Conservation (phyloP, 139 green algal species). For the Ulvella scutata region DNA sequence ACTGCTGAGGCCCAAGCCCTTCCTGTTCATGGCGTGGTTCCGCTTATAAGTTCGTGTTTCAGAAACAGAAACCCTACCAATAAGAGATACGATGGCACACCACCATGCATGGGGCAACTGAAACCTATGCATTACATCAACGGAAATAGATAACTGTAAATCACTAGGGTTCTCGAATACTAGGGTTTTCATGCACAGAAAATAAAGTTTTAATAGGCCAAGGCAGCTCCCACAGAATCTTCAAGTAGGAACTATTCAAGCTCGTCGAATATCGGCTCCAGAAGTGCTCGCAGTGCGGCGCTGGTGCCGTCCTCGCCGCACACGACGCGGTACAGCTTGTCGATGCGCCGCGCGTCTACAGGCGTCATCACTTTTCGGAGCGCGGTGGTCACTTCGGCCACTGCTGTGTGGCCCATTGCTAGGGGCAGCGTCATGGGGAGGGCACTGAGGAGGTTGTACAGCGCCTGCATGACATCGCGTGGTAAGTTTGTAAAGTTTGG, state of each 20-base stretch:
- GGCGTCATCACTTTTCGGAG: neutral
- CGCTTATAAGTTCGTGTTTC: too few relatives aligned
- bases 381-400: neutral
- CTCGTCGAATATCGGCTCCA: neutral
- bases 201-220: too few relatives aligned
- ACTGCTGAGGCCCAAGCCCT: too few relatives aligned
- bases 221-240: too few relatives aligned
- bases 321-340: conserved; percentile 3
- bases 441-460: neutral
- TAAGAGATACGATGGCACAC: neutral
- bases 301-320: neutral
- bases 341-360: neutral
- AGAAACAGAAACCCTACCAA: neutral
- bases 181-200: too few relatives aligned
- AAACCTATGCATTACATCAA: conserved; percentile 4
- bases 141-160: neutral
- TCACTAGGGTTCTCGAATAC: too few relatives aligned
- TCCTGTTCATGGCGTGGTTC: too few relatives aligned
- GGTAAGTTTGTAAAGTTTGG: too few relatives aligned
- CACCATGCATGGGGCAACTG: neutral
- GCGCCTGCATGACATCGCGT: too few relatives aligned
- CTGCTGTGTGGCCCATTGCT: neutral
- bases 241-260: too few relatives aligned
- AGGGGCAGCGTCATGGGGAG: neutral
- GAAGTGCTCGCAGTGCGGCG: neutral